Conservation (phyloP, 345 rosid species). For the Salix purpurea region DNA sequence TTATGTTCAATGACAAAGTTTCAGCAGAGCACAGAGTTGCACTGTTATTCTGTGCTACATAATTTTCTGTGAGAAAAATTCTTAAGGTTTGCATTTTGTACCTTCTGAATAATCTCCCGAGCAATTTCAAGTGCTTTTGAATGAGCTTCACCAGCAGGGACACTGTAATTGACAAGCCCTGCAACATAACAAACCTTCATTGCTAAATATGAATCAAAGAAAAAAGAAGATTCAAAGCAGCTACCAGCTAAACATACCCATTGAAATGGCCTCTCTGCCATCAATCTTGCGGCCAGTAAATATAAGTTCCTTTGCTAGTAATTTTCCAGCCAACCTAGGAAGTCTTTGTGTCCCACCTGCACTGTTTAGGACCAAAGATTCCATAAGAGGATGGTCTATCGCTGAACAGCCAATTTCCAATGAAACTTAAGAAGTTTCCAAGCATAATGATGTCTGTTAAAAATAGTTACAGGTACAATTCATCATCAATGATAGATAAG, state of each 20-base stretch:
- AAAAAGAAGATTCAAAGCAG: not conserved
- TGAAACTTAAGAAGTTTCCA: not conserved
- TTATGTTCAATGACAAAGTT: not conserved
- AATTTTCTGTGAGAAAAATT: not conserved
- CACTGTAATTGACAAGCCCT: slow-evolving; percentile 78
- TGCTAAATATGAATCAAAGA: not conserved
- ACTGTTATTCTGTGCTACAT: not conserved
- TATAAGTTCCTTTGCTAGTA: slow-evolving; percentile 79
- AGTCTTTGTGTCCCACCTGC: slow-evolving; percentile 95
- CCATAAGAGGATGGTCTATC: slow-evolving; percentile 3
- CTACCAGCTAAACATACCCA: slow-evolving; percentile 41
- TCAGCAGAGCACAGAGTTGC: not conserved
- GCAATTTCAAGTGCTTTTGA: slow-evolving; percentile 80
- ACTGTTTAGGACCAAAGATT: slow-evolving; percentile 36
- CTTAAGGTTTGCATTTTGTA: slow-evolving; percentile 5
- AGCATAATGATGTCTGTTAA: not conserved
- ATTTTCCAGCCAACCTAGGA: slow-evolving; percentile 76
- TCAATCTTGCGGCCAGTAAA: slow-evolving; percentile 69
- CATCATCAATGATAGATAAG: not conserved
- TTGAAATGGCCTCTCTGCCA: slow-evolving; percentile 61
- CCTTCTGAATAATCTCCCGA: slow-evolving; percentile 74
- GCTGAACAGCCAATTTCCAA: not conserved
- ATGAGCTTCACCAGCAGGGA: slow-evolving; percentile 66
- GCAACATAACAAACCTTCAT: slow-evolving; percentile 6
- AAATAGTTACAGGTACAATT: not conserved